These are phyloP conservation scores for Chloromonas sp. DNA, from an alignment of 163 green algal species.

Conservation along the genomic window DNA sequence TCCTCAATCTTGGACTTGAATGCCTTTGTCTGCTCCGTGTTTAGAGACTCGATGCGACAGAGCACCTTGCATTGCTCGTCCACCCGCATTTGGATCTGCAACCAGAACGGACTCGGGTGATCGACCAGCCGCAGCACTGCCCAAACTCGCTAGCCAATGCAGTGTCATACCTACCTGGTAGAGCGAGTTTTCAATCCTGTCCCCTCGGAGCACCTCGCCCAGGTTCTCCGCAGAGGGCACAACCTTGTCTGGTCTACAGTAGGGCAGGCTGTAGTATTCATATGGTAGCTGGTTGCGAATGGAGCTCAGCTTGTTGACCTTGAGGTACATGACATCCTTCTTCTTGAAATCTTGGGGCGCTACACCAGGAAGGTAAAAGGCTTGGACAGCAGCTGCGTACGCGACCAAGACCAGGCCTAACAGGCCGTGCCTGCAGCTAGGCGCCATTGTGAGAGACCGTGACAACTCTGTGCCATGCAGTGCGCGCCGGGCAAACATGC, in stretches of 20 bases:
- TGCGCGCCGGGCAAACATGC: too few relatives aligned
- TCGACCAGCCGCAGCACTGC: background rate
- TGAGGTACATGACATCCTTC: slow-evolving; percentile 78
- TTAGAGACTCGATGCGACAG: slow-evolving; percentile 79
- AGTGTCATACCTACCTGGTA: slow-evolving; percentile 65
- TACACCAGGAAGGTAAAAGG: slow-evolving; percentile 91
- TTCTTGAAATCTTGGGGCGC: slow-evolving; percentile 86
- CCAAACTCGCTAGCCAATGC: background rate
- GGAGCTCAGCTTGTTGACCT: slow-evolving; percentile 96
- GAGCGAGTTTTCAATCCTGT: slow-evolving; percentile 94
- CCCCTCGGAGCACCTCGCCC: slow-evolving; percentile 93
- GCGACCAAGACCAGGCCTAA: background rate
- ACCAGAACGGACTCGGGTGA: background rate
- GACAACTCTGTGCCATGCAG: too few relatives aligned
- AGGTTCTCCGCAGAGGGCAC: slow-evolving; percentile 91
- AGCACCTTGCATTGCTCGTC: slow-evolving; percentile 93
- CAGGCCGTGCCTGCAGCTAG: too few relatives aligned
- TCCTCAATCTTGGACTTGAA: slow-evolving; percentile 86
- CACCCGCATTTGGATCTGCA: slow-evolving; percentile 82
- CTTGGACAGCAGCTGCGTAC: slow-evolving; percentile 12
- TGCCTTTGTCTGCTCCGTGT: slow-evolving; percentile 60
- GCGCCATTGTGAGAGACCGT: too few relatives aligned
- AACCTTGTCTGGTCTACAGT: slow-evolving; percentile 89
- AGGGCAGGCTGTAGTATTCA: slow-evolving; percentile 96
- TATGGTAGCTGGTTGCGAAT: slow-evolving; percentile 95